Evolutionary conservation across 768 basidiomycete genomes (phyloP), one percentile per base, ranked within the genome.

Genomic region (Mycena latifolia): DNA sequence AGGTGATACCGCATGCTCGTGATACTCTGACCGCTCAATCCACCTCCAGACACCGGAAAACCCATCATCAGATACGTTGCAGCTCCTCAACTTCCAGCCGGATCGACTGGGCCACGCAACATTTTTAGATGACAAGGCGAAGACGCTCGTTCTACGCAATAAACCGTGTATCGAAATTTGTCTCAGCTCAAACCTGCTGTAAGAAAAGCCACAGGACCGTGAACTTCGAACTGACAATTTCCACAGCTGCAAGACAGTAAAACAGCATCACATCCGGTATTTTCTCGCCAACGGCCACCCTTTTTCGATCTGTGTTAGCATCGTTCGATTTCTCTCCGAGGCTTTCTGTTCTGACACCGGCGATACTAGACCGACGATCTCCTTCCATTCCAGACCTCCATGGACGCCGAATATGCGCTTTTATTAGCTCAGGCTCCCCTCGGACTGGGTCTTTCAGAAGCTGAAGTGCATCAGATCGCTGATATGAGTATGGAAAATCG

Each of bases 71-170:
- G 94, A 95, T 64, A 90, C 90, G 1, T 76, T 85, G 14, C 74
- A 78, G 39, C 78, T 95, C 15, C 83, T 95, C 0, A 85, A 86
- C 1, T 89, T 84, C 75, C 75, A 77, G 24, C 93, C 93, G 0
- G 82, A 89, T 55, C 81, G 94, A 46, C 79, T 95, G 0, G 92
- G 94, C 0, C 93, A 95, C 67, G 94, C 92, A 3, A 95, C 94
- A 1, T 95, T 92, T 77, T 82, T 95, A n/a, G 80, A 88, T 63
- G 85, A 86, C 2, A 86, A 87, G 50, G 86, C 88, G 0, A 85
- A 86, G 65, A 76, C 79, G 2, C 73, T 89, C 43, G 91, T 93
- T 11, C 77, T 86, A 57, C 66, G 79, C 35, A 76, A 80, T 27
- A 83, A 86, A 39, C 85, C 85, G 46, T 88, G 88, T 73, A 85